Base-by-base conservation (phyloP, 805 yeast genomes). In the Candida germanica region DNA sequence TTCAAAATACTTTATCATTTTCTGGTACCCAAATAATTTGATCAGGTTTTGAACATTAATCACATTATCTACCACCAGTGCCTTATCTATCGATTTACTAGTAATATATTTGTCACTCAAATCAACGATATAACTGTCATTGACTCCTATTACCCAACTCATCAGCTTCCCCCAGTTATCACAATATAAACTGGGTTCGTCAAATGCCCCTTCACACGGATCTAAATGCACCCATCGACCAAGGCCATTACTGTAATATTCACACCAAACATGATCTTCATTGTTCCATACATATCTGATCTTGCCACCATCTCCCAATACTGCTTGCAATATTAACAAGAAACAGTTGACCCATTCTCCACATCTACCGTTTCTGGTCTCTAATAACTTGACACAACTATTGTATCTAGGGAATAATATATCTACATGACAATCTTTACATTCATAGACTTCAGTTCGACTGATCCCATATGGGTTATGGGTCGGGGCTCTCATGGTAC, bases 251-350 rank as follows among this genome's bases (percentile, higher is more conserved):
- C 95, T 84, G 54, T 77, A 89, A 49, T 83, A 82, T 53, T 91
- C 98, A 50, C 94, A 83, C 98, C 98, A 91, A 1, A 87, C 97
- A 56, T 91, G 98, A 55, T 91, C 98, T 54, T 91, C 98, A 6
- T 75, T 65, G 56, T 87, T 88, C 94, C 94, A 86, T 2, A 89
- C 64, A 51, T 83, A 88, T 34, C 98, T 61, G 10, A 59, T 40
- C n/a, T 49, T 47, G 11, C 51, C 43, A 14, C 53, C 59, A 2
- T 52, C 36, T 1, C 77, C 75, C 18, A 77, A 66, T 28, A 89
- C 61, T 0, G 95, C 77, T 18, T 79, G 69, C 36, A 89, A 61
- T 2, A 88, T 60, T 23, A 87, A 63, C 29, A 84, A 71, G 53
- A 89, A 88, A 44, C 91, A 78, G 48, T 85, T 84, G 37, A 89